Percentiles rank a stretch among this genome's conserved stretches.
Conservation (phyloP, 345 rosid species). For the Excoecaria agallocha region DNA sequence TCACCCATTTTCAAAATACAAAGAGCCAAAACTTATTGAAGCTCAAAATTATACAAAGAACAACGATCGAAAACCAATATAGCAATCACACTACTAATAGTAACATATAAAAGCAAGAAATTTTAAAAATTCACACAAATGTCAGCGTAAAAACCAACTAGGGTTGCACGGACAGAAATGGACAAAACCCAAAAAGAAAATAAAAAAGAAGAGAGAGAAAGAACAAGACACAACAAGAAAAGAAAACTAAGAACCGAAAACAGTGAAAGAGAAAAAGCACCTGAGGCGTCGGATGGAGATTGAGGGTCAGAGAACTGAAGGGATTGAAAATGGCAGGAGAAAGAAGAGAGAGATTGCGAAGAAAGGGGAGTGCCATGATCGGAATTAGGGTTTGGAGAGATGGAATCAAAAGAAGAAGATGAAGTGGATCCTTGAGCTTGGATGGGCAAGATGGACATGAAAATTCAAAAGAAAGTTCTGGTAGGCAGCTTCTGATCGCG, state of each 20-base stretch:
- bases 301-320: conserved; percentile 9
- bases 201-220: no score
- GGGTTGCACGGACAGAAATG: background rate
- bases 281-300: conserved; percentile 12
- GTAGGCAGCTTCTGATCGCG: background rate
- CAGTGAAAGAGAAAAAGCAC: background rate
- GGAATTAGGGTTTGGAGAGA: conserved; percentile 51
- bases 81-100: background rate
- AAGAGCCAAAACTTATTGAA: background rate
- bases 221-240: no score
- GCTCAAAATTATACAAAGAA: background rate
- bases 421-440: conserved; percentile 53
- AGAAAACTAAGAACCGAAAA: background rate
- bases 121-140: background rate
- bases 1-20: background rate
- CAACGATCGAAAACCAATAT: background rate
- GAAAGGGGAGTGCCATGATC: conserved; percentile 51
- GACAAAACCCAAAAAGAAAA: background rate
- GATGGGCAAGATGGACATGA: conserved; percentile 98
- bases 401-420: conserved; percentile 38
- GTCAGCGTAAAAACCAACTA: background rate
- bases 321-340: conserved; percentile 25
- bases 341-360: conserved; percentile 14
- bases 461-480: conserved; percentile 23
- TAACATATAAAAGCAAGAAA: background rate